phyloP scores from a whole-genome alignment of 371 early-diverging fungal genomes.

The Saksenaea oblongispora region DNA sequence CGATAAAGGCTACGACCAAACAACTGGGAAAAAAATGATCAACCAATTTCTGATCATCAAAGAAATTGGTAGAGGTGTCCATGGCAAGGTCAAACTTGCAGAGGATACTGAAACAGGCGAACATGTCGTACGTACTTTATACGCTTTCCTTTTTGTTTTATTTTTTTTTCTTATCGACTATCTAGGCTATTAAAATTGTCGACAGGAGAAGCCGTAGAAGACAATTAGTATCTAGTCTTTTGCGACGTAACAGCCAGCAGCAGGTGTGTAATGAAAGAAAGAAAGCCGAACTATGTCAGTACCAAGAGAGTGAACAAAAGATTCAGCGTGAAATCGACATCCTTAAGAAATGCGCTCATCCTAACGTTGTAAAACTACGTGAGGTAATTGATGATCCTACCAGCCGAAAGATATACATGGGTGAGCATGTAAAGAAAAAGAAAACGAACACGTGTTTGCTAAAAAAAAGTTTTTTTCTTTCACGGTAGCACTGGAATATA shows the following conservation, averaged over 20 bases:
- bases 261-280: not conserved
- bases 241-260: constrained; percentile 15
- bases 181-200: constrained; percentile 82
- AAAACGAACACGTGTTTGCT: not conserved
- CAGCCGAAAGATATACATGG: constrained; percentile 85
- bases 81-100: constrained; percentile 93
- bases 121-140: constrained; percentile 56
- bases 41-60: constrained; percentile 88
- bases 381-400: constrained; percentile 95
- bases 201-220: constrained; percentile 71
- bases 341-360: constrained; percentile 89
- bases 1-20: constrained; percentile 76
- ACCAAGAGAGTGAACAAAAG: constrained; percentile 74
- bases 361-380: constrained; percentile 84
- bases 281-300: constrained; percentile 16
- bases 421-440: constrained; percentile 31
- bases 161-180: constrained; percentile 1
- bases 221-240: constrained; percentile 55
- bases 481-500: constrained; percentile 76
- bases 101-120: constrained; percentile 76
- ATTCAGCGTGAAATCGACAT: constrained; percentile 93
- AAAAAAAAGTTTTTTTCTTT: not conserved
- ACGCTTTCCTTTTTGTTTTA: not conserved
- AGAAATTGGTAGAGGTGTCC: constrained; percentile 90
- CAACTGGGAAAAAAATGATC: constrained; percentile 87